Evolutionary conservation across 371 early-diverging fungal species (phyloP).

Genomic region (Batrachochytrium dendrobatidis): DNA sequence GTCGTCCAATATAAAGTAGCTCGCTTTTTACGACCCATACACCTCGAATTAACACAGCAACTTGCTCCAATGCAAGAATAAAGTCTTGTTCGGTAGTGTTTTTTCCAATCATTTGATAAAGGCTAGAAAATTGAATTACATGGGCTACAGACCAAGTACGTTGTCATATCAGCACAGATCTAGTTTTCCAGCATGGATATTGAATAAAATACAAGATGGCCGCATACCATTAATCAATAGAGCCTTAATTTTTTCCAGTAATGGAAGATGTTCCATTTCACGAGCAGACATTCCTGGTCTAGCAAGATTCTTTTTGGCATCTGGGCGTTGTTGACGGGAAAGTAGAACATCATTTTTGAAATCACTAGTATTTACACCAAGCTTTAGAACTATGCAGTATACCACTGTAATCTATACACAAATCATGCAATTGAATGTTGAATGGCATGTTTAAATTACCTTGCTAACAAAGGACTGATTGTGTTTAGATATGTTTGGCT

Average conservation of each 20-base stretch:
- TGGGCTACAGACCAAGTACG: conserved; percentile 14
- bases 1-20: conserved; percentile 29
- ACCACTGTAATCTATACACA: not conserved
- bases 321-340: not conserved
- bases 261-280: conserved; percentile 13
- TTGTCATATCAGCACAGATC: not conserved
- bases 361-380: not conserved
- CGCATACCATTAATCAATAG: conserved; percentile 22
- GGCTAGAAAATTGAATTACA: conserved; percentile 16
- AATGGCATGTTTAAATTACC: not conserved
- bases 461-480: not conserved
- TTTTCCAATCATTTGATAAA: conserved; percentile 14
- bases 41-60: conserved; percentile 33
- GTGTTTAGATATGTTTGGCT: not conserved
- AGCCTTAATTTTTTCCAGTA: conserved; percentile 16
- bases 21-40: conserved; percentile 38
- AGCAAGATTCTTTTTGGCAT: not conserved
- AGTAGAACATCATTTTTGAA: not conserved
- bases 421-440: not conserved
- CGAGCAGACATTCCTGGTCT: conserved; percentile 8
- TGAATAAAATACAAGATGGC: not conserved
- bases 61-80: conserved; percentile 18
- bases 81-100: conserved; percentile 16
- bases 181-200: not conserved
- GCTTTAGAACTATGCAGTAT: not conserved